These are phyloP conservation scores for Plasmodium vivax DNA, from an alignment of 169 alveolate species.

Conservation along the genomic window DNA sequence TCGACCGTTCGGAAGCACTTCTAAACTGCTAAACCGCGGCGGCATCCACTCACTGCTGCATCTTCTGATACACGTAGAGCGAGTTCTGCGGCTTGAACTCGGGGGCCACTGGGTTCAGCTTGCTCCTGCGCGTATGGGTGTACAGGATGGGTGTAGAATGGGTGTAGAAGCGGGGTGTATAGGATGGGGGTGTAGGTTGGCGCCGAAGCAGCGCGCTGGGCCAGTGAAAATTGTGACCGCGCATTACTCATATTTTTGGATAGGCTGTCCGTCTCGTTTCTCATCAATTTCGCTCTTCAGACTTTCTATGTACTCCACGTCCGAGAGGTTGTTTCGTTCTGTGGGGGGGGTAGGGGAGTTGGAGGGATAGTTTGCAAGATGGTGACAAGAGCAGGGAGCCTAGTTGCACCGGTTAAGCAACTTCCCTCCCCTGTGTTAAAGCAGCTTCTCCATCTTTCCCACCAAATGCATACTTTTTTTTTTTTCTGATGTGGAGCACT, in stretches of 20 bases:
- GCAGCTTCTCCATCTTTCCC: not conserved
- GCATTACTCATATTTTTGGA: slow-evolving; percentile 44
- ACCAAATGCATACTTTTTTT: slow-evolving; percentile 14
- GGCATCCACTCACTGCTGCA: slow-evolving; percentile 38
- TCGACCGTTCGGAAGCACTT: not conserved
- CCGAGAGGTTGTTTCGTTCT: slow-evolving; percentile 22
- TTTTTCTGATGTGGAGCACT: slow-evolving; percentile 4
- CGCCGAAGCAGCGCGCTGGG: not conserved
- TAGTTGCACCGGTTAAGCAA: not conserved
- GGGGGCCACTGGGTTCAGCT: slow-evolving; percentile 65
- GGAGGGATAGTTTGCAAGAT: not conserved
- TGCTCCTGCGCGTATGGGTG: slow-evolving; percentile 14
- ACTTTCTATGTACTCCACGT: slow-evolving; percentile 29
- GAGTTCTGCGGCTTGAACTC: slow-evolving; percentile 69
- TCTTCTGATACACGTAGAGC: slow-evolving; percentile 36
- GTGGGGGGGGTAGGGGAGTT: not conserved
- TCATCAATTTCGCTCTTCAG: slow-evolving; percentile 34
- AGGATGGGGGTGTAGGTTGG: not conserved
- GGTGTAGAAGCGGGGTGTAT: not conserved
- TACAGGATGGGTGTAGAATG: not conserved
- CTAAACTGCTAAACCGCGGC: not conserved
- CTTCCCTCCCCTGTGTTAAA: not conserved
- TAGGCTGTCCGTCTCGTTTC: not conserved
- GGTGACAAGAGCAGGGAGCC: not conserved
- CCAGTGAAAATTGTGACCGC: not conserved